Percentiles rank a stretch among this genome's conserved stretches.
These are phyloP conservation scores for Rhynchosporium graminicola DNA, from an alignment of 2,329 filamentous ascomycete genomes.

Conservation along the genomic window DNA sequence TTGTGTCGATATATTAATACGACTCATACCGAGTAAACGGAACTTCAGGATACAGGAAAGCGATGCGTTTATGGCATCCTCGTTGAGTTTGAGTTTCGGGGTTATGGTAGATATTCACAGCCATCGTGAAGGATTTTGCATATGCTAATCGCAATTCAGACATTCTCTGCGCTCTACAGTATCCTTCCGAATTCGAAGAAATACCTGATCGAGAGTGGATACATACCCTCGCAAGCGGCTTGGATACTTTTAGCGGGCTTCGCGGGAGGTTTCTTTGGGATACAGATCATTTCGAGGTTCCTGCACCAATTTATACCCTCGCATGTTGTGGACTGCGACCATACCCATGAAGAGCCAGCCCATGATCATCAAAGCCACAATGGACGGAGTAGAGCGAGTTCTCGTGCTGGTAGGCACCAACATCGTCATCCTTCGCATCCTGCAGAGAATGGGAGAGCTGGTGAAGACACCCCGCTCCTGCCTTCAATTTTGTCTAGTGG, in stretches of 20 bases:
- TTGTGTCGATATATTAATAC: constrained; percentile 78
- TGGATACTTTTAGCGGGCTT: constrained; percentile 71
- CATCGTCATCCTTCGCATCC: constrained; percentile 16
- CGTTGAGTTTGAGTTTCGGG: constrained; percentile 89
- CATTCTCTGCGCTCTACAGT: constrained; percentile 84
- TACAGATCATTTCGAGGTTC: constrained; percentile 70
- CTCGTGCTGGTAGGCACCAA: constrained; percentile 20
- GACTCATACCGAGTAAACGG: constrained; percentile 69
- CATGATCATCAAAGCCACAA: constrained; percentile 34
- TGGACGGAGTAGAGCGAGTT: constrained; percentile 17
- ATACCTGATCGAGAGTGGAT: constrained; percentile 72
- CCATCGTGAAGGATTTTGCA: neutral
- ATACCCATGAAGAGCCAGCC: constrained; percentile 62
- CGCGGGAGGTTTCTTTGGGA: constrained; percentile 70
- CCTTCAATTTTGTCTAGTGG: constrained; percentile 22
- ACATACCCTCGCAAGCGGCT: constrained; percentile 65
- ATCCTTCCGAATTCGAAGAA: constrained; percentile 86
- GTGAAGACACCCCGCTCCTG: constrained; percentile 38
- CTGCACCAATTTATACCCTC: constrained; percentile 75
- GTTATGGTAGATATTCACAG: constrained; percentile 72
- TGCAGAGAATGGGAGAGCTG: constrained; percentile 24
- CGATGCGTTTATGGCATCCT: constrained; percentile 82
- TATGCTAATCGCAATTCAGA: constrained; percentile 54
- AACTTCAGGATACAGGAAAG: constrained; percentile 88
- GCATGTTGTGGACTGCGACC: constrained; percentile 79